Base-by-base conservation (phyloP, 495 filamentous ascomycete genomes). In the Lepraria neglecta region DNA sequence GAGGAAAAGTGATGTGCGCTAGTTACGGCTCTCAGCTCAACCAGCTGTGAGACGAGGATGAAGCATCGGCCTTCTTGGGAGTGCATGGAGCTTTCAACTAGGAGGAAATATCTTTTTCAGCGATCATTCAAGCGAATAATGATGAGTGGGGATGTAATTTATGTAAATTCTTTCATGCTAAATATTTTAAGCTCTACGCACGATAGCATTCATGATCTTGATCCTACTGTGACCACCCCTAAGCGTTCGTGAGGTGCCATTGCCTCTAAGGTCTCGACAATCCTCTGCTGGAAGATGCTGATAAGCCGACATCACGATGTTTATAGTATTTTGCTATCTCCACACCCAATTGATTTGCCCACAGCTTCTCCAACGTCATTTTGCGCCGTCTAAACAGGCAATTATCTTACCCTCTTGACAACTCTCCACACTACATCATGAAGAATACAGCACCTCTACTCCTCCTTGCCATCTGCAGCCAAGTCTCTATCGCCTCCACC, bases 101-200 rank as follows among this genome's bases (percentile, higher is more conserved):
- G 14, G 48, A 30, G 48, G 27, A 28, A 4, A 30, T 28, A 14
- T 31, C 7, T 7, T n/a, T 19, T 33, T 19, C 11, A 52, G 48
- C 48, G 28, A 31, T 52, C 14, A 11, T 52, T 31, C 4, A 24
- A 52, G 48, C 48, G 48, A 17, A 10, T 31, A 12, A 52, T 52
- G 48, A 52, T 33, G 27, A 52, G 5, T 52, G 48, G 15, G 35
- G 31, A 52, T 52, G 48, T 52, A 52, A 52, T 33, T 31, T 31
- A 33, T 31, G 48, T 33, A 52, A 52, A 52, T 52, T 19, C 14
- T 17, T 31, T 27, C 31, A n/a, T 31, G 48, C 14, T 31, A 52
- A 19, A 52, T 31, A 52, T 52, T 15, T 52, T 10, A 14, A 28
- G 10, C 1, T 24, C 28, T 31, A n/a, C 48, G 28, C 27, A 28